Evolutionary conservation across 352 stramenopile species (phyloP).

Genomic region (Phytophthora pluvialis): DNA sequence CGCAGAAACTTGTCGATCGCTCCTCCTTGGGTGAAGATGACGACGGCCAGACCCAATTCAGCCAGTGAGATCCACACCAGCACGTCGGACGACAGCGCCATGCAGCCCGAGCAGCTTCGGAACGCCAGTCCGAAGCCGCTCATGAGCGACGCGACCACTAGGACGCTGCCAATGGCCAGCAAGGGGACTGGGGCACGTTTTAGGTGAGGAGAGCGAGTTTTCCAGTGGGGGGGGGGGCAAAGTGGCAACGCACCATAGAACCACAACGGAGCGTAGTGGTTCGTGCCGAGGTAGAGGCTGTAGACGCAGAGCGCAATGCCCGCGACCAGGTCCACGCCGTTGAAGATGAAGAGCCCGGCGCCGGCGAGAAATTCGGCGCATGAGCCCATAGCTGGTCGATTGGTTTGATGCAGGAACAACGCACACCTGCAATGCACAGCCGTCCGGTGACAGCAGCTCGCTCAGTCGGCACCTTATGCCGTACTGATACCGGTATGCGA

Average conservation of each 20-base stretch:
- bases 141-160: constrained; percentile 62
- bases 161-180: constrained; percentile 54
- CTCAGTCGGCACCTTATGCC: too few relatives aligned
- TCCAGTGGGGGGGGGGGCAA: neutral
- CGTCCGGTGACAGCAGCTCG: constrained; percentile 13
- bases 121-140: constrained; percentile 70
- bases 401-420: neutral
- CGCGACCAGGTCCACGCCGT: constrained; percentile 74
- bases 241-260: constrained; percentile 54
- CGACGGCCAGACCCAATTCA: constrained; percentile 73
- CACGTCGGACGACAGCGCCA: constrained; percentile 63
- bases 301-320: constrained; percentile 68
- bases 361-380: constrained; percentile 58
- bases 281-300: constrained; percentile 67
- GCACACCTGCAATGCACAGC: neutral
- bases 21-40: constrained; percentile 76
- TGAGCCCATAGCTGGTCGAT: constrained; percentile 22
- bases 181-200: constrained; percentile 47
- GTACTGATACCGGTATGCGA: too few relatives aligned
- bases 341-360: constrained; percentile 77
- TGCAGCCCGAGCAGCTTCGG: constrained; percentile 49
- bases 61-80: constrained; percentile 68
- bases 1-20: constrained; percentile 73
- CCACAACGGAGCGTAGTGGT: constrained; percentile 71
- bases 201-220: neutral